Conservation (phyloP, 2,329 filamentous ascomycete species). For the Paracorniculantispora psalliotae region DNA sequence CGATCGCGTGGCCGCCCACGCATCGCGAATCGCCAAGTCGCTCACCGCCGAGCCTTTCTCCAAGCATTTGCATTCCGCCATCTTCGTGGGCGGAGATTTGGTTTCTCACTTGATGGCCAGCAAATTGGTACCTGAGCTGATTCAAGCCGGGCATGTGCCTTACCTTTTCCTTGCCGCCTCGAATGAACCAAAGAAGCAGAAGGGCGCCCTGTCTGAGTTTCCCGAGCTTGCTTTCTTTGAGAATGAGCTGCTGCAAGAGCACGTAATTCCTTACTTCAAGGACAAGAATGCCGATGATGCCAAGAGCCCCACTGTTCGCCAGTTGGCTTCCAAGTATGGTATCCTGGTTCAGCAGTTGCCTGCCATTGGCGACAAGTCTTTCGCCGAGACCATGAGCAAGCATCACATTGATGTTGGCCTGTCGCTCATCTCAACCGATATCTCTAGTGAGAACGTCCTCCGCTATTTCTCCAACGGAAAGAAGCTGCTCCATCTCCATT, state of each 20-base stretch:
- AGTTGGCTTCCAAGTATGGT: constrained; percentile 10
- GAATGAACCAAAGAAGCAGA: background rate
- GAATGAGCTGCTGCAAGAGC: constrained; percentile 1
- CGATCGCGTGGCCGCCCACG: constrained; percentile 11
- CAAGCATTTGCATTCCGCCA: background rate
- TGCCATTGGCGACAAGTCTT: background rate
- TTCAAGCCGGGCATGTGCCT: constrained; percentile 4
- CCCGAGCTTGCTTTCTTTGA: constrained; percentile 10
- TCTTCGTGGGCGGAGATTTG: constrained; percentile 3
- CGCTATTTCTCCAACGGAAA: constrained; percentile 3
- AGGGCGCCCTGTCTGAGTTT: background rate
- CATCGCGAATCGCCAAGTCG: constrained; percentile 9
- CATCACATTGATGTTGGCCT: constrained; percentile 10
- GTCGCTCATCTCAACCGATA: background rate
- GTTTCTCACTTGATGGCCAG: constrained; percentile 9
- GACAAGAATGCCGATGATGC: background rate
- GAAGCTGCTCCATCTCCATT: background rate
- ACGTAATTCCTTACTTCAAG: constrained; percentile 10
- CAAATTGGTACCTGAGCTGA: constrained; percentile 8
- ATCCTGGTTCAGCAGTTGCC: constrained; percentile 8
- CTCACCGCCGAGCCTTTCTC: background rate
- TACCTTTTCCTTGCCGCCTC: background rate
- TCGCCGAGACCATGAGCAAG: background rate
- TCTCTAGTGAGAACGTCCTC: background rate
- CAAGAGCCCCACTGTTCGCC: background rate